Percentiles rank a stretch among this genome's conserved stretches.
phyloP scores from a whole-genome alignment of 2,329 filamentous ascomycete genomes.

The Fusarium albosuccineum region DNA sequence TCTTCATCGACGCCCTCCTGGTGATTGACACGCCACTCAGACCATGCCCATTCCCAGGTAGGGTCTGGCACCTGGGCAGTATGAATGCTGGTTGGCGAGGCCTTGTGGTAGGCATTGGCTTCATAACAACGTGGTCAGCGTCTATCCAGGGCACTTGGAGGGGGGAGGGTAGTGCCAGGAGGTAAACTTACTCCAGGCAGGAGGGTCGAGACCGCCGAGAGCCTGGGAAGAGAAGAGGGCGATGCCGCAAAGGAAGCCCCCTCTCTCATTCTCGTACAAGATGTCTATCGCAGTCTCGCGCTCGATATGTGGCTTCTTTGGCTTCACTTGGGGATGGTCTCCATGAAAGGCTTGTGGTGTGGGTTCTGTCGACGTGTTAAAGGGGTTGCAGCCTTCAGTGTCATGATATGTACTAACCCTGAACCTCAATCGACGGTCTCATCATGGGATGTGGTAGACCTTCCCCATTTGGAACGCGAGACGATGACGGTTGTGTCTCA shows the following conservation, averaged over 20 bases:
- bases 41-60: conserved; percentile 90
- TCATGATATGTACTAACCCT: conserved; percentile 40
- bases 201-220: conserved; percentile 85
- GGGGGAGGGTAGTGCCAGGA: neutral
- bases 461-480: conserved; percentile 19
- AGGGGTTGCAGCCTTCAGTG: neutral
- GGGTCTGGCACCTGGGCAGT: conserved; percentile 95
- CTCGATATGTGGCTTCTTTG: conserved; percentile 50
- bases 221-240: conserved; percentile 91
- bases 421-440: conserved; percentile 52
- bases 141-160: neutral
- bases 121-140: conserved; percentile 16
- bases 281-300: conserved; percentile 80
- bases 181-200: conserved; percentile 75
- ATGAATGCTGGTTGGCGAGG: conserved; percentile 76
- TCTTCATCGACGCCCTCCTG: conserved; percentile 85
- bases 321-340: conserved; percentile 52
- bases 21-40: conserved; percentile 74
- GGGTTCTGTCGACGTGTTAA: conserved; percentile 46
- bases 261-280: conserved; percentile 95
- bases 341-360: conserved; percentile 44
- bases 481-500: conserved; percentile 9
- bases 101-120: conserved; percentile 73
- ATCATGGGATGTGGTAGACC: conserved; percentile 35
- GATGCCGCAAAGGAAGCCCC: conserved; percentile 88